These are phyloP conservation scores for Aspergillus unguis DNA, from an alignment of 2,329 filamentous ascomycete genomes.

Conservation along the genomic window DNA sequence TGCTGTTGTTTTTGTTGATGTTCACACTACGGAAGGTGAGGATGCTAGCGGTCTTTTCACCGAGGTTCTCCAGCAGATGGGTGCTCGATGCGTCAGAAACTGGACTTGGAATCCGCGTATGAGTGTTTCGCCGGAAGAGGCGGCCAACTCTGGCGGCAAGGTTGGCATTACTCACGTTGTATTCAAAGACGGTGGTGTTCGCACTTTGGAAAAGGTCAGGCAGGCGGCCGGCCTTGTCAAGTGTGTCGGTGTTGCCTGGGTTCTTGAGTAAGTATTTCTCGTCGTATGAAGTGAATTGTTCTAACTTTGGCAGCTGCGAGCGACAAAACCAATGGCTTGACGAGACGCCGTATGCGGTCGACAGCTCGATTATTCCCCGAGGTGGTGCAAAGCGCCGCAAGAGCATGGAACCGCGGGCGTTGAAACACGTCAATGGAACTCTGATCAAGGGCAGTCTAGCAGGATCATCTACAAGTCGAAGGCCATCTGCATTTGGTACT, in stretches of 20 bases:
- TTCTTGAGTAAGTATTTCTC: slow-evolving; percentile 69
- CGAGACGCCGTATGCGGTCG: slow-evolving; percentile 66
- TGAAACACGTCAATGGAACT: slow-evolving; percentile 66
- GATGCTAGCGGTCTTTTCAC: slow-evolving; percentile 79
- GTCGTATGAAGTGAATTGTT: neutral
- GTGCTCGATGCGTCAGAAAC: slow-evolving; percentile 70
- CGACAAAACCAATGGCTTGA: slow-evolving; percentile 73
- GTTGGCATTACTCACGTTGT: slow-evolving; percentile 83
- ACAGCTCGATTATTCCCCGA: slow-evolving; percentile 64
- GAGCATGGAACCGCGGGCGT: slow-evolving; percentile 73
- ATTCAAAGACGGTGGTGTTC: slow-evolving; percentile 79
- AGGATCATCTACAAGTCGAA: slow-evolving; percentile 26
- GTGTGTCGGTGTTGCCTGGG: slow-evolving; percentile 85
- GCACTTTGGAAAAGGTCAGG: slow-evolving; percentile 76
- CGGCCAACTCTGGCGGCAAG: slow-evolving; percentile 44
- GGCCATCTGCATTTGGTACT: slow-evolving; percentile 32
- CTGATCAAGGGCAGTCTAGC: slow-evolving; percentile 44
- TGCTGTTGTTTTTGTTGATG: slow-evolving; percentile 77
- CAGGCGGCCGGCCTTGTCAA: slow-evolving; percentile 70
- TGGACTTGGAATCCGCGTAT: slow-evolving; percentile 71
- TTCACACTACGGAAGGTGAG: slow-evolving; percentile 75
- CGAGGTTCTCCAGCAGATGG: slow-evolving; percentile 75
- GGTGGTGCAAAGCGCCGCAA: slow-evolving; percentile 70
- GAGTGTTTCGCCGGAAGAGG: slow-evolving; percentile 36
- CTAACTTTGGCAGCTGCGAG: slow-evolving; percentile 59